Evolutionary conservation across 2,329 filamentous ascomycete species (phyloP).

Genomic region (Pochonia chlamydosporia): DNA sequence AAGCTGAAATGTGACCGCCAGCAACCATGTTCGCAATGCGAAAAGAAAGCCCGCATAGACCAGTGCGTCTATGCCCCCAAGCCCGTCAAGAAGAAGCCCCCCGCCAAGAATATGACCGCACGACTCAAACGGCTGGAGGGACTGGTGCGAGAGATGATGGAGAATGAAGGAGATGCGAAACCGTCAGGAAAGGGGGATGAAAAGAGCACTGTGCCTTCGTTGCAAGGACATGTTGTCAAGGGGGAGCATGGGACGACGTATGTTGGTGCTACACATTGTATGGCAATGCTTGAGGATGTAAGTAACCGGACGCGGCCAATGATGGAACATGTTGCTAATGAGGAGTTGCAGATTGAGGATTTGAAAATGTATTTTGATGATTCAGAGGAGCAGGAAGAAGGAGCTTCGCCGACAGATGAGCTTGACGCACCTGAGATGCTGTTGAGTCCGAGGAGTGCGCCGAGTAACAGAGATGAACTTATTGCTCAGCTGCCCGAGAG

Average conservation of each 20-base stretch:
- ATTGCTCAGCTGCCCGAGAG: conserved; percentile 42
- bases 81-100: conserved; percentile 32
- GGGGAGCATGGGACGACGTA: conserved; percentile 41
- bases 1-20: conserved; percentile 53
- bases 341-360: conserved; percentile 45
- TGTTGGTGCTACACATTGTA: conserved; percentile 54
- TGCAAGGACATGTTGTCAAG: conserved; percentile 37
- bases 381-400: conserved; percentile 29
- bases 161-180: conserved; percentile 19
- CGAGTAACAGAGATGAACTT: conserved; percentile 39
- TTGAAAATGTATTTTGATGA: conserved; percentile 53
- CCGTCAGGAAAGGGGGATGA: background rate
- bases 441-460: conserved; percentile 31
- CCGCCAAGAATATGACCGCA: conserved; percentile 45
- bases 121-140: conserved; percentile 50
- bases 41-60: conserved; percentile 40
- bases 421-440: conserved; percentile 36
- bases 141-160: conserved; percentile 52
- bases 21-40: conserved; percentile 46
- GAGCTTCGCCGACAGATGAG: conserved; percentile 26
- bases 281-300: conserved; percentile 56
- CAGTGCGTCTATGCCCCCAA: conserved; percentile 44
- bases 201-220: conserved; percentile 13
- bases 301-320: conserved; percentile 17
- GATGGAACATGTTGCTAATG: background rate